A percentile compares a stretch with the other conserved stretches of the same genome.
phyloP scores from a whole-genome alignment of 2,329 filamentous ascomycete genomes.

The Hypoxylon sp. region DNA sequence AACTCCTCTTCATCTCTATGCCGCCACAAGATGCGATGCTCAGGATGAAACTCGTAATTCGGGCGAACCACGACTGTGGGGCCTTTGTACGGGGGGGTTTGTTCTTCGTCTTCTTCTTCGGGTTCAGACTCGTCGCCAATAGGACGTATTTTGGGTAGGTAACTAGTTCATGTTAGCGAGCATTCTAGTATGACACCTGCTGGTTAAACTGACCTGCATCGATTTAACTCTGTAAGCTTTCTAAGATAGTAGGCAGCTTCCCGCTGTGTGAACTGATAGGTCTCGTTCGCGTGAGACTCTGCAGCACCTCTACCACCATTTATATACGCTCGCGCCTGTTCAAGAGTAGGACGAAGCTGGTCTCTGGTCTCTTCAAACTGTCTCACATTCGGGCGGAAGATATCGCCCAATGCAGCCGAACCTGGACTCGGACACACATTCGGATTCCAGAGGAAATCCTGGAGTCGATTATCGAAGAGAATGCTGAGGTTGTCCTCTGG shows the following conservation, averaged over 20 bases:
- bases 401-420: conserved; percentile 9
- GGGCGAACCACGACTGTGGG: conserved; percentile 37
- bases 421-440: conserved; percentile 26
- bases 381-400: background rate
- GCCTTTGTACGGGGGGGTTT: background rate
- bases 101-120: background rate
- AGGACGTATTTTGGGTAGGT: background rate
- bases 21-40: conserved; percentile 53
- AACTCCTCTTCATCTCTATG: conserved; percentile 29
- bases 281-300: conserved; percentile 47
- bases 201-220: conserved; percentile 50
- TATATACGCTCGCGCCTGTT: conserved; percentile 47
- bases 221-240: conserved; percentile 40
- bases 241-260: conserved; percentile 45
- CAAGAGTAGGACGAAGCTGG: conserved; percentile 36
- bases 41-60: conserved; percentile 48
- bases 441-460: conserved; percentile 46
- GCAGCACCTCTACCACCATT: conserved; percentile 46
- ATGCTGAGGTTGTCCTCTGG: conserved; percentile 48
- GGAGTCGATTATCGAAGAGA: conserved; percentile 52
- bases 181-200: background rate
- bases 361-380: conserved; percentile 28
- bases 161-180: conserved; percentile 44
- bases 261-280: conserved; percentile 51
- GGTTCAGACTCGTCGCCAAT: background rate